Evolutionary conservation across 139 green algal species (phyloP).

Genomic region (Micractinium sp.): DNA sequence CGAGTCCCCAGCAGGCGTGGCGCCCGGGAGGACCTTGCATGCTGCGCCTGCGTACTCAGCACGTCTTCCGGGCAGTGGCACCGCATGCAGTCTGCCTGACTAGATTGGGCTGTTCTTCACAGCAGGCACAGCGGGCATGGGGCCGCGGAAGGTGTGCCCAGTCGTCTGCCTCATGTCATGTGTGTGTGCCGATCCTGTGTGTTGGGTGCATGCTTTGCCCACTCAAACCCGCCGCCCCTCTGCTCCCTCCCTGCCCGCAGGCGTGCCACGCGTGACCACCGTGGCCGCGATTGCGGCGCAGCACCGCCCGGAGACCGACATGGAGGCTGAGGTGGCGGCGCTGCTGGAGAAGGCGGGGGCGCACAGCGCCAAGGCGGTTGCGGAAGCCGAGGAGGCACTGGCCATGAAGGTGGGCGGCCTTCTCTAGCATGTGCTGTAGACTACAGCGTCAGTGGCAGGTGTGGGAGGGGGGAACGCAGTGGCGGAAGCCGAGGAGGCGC

Average conservation of each 20-base stretch:
- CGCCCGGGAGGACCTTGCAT: too few relatives aligned
- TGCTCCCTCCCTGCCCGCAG: neutral
- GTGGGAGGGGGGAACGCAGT: too few relatives aligned
- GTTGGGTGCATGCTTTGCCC: too few relatives aligned
- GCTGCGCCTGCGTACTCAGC: too few relatives aligned
- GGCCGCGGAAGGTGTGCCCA: neutral
- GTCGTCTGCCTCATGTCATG: neutral
- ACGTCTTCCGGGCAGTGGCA: too few relatives aligned
- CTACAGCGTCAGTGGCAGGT: too few relatives aligned
- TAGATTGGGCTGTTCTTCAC: too few relatives aligned
- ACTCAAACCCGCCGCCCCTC: neutral
- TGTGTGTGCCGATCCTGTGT: neutral
- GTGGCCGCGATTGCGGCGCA: constrained; percentile 71
- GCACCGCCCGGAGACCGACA: constrained; percentile 65
- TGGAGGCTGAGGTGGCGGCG: constrained; percentile 89
- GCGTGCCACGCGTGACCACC: constrained; percentile 49
- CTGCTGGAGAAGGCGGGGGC: constrained; percentile 77
- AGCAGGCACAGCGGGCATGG: too few relatives aligned
- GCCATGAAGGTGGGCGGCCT: constrained; percentile 26
- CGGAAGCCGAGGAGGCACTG: constrained; percentile 77
- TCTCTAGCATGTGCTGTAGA: too few relatives aligned
- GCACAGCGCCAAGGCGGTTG: constrained; percentile 57
- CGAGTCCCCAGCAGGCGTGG: too few relatives aligned
- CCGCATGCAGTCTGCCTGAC: too few relatives aligned
- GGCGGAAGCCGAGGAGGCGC: too few relatives aligned